phyloP scores from a whole-genome alignment of 1,139 yeast genomes.

The Candida sp. region DNA sequence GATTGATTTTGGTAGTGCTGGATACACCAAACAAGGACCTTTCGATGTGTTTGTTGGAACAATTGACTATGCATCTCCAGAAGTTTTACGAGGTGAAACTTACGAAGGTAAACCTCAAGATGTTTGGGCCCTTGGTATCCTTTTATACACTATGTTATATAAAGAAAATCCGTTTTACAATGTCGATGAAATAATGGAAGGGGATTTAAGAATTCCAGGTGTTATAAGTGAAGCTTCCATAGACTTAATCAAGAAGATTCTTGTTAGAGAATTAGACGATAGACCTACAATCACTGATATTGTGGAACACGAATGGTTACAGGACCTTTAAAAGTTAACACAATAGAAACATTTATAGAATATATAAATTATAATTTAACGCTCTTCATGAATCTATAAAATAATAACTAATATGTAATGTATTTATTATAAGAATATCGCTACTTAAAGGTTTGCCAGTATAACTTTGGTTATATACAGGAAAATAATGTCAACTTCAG shows the following conservation, averaged over 20 bases:
- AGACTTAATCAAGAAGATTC: conserved; percentile 57
- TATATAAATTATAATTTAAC: background rate
- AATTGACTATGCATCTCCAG: conserved; percentile 96
- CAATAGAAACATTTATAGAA: background rate
- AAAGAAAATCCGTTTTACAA: conserved; percentile 95
- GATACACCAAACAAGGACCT: conserved; percentile 86
- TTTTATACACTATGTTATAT: conserved; percentile 84
- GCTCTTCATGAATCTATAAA: background rate
- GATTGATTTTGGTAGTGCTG: conserved; percentile 96
- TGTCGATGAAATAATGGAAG: conserved; percentile 93
- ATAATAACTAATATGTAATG: too few relatives aligned
- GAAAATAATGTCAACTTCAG: too few relatives aligned
- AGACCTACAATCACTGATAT: conserved; percentile 78
- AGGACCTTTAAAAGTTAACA: background rate
- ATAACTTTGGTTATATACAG: too few relatives aligned
- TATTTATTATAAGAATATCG: too few relatives aligned
- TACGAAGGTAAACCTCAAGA: conserved; percentile 95
- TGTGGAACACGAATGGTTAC: conserved; percentile 66
- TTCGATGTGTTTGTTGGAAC: conserved; percentile 98
- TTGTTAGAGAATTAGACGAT: conserved; percentile 57
- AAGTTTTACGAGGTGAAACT: conserved; percentile 82
- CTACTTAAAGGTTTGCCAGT: too few relatives aligned
- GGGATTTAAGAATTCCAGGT: conserved; percentile 68
- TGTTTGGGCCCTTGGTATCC: conserved; percentile 93
- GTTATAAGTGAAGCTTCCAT: conserved; percentile 58